Percentiles rank a stretch among this genome's conserved stretches.
Evolutionary conservation across 2,329 filamentous ascomycete genomes (phyloP).

Genomic region (Chaetomiaceae sp.): DNA sequence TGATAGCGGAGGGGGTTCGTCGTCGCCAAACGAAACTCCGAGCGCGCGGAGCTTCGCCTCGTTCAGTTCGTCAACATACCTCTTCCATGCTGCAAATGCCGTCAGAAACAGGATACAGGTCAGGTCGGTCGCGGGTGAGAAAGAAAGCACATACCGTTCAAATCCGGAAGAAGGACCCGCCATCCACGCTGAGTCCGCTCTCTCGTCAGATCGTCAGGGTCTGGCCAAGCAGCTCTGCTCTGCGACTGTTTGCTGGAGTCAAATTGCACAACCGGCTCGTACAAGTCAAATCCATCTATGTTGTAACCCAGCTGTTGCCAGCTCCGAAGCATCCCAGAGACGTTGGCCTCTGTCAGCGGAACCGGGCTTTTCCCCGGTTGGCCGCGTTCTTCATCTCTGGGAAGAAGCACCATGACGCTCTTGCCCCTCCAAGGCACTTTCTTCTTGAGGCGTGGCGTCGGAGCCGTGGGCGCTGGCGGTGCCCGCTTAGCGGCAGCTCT

Average conservation of each 20-base stretch:
- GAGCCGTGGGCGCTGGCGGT: conserved; percentile 34
- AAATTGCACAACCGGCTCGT: conserved; percentile 39
- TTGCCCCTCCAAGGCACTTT: conserved; percentile 73
- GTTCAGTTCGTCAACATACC: conserved; percentile 75
- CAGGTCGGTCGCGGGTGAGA: too few species aligned
- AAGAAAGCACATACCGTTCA: conserved; percentile 54
- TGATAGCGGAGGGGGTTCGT: conserved; percentile 59
- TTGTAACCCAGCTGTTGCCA: conserved; percentile 69
- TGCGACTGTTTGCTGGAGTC: conserved; percentile 47
- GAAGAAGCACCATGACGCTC: conserved; percentile 65
- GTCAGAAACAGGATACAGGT: conserved; percentile 23
- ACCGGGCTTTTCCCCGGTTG: conserved; percentile 47
- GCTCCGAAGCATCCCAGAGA: conserved; percentile 56
- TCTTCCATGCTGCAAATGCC: conserved; percentile 52
- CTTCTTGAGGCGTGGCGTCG: conserved; percentile 59
- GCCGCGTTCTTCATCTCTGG: conserved; percentile 62
- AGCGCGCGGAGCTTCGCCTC: conserved; percentile 91
- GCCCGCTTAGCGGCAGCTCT: conserved; percentile 34
- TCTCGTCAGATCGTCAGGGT: conserved; percentile 50
- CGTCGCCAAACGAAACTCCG: conserved; percentile 75
- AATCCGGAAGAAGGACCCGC: conserved; percentile 64
- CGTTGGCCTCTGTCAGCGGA: conserved; percentile 52
- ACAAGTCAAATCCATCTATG: conserved; percentile 62
- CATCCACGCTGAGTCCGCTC: conserved; percentile 52
- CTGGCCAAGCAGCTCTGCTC: conserved; percentile 65